Evolutionary conservation across 2,329 filamentous ascomycete species (phyloP).

Genomic region (Pochonia chlamydosporia): DNA sequence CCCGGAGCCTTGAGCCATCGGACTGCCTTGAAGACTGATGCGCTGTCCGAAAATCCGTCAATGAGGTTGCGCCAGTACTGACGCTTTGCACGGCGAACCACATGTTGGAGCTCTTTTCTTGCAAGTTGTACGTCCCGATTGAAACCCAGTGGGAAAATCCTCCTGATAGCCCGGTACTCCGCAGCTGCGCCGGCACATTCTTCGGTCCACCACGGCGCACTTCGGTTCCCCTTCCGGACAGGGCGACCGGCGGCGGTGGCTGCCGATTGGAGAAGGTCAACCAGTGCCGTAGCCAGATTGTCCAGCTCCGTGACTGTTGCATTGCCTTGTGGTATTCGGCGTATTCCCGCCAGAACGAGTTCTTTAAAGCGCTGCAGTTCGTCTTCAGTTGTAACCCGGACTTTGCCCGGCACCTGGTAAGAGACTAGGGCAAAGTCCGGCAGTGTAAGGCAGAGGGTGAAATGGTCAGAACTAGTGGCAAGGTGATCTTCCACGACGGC

Average conservation of each 20-base stretch:
- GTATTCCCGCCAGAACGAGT: slow-evolving; percentile 9
- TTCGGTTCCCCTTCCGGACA: slow-evolving; percentile 7
- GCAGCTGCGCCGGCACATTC: slow-evolving; percentile 10
- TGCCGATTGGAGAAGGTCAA: no score
- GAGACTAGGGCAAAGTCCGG: slow-evolving; percentile 4
- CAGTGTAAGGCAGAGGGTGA: slow-evolving; percentile 11
- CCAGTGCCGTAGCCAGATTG: no score
- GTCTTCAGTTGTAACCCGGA: slow-evolving; percentile 12
- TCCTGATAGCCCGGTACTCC: slow-evolving; percentile 10
- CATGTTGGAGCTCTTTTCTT: slow-evolving; percentile 7
- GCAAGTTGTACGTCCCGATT: slow-evolving; percentile 9
- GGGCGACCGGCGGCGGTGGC: slow-evolving; percentile 2
- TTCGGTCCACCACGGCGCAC: slow-evolving; percentile 12
- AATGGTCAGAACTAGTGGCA: slow-evolving; percentile 14
- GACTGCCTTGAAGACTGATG: slow-evolving; percentile 10
- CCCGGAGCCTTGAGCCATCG: slow-evolving; percentile 9
- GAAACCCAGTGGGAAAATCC: slow-evolving; percentile 10
- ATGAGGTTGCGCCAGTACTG: slow-evolving; percentile 12
- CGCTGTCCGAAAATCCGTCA: slow-evolving; percentile 9
- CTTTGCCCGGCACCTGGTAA: slow-evolving; percentile 6
- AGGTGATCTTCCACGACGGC: slow-evolving; percentile 13
- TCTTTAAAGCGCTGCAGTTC: slow-evolving; percentile 11
- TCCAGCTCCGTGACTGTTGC: no score
- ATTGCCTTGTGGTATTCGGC: slow-evolving; percentile 5
- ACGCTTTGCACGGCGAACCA: slow-evolving; percentile 8